Evolutionary conservation across 1,139 yeast species (phyloP), one percentile per base, ranked within the genome.

Genomic region (Arxiozyma telluris): DNA sequence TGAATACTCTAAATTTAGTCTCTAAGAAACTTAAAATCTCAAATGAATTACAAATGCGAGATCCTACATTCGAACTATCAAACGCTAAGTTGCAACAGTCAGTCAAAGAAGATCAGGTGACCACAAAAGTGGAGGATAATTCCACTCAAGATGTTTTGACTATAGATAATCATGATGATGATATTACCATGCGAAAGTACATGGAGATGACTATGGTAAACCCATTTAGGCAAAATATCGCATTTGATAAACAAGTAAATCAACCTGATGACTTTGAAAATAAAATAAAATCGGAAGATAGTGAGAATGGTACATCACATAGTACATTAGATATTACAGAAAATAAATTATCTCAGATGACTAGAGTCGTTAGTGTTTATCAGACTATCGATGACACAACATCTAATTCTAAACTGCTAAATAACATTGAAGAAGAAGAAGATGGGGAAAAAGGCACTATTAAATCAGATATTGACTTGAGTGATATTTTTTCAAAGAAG

Each of bases 191-290:
- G 8, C 59, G 61, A 43, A 61, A 55, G 11, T 59, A 61, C 27
- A 57, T 65, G 50, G 74, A 73, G 47, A 72, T 73, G 70, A 72
- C 76, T 0, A 72, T 72, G 75, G 72, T 72, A 20, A 71, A 71
- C 45, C 74, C 75, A 3, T 62, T 66, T 46, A 71, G 61, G 18
- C 71, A 59, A 41, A 54, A 54, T 9, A 54, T 62, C 30, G 54
- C 57, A 5, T 58, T 58, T 6, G 58, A 58, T 22, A 56, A 55
- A 25, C 60, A 64, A 51, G 64, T 62, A 9, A 50, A 62, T 15
- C 61, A 61, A 43, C 59, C 61, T 46, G 57, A 54, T 21, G 8
- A 27, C 12, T 30, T 44, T 17, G 48, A 53, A n/a, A 34, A 25
- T 41, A 17, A 15, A 21, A 34, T n/a, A 27, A 45, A 45, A 30